Evolutionary conservation across 1,139 yeast species (phyloP).

Genomic region (Yamadazyma sp.): DNA sequence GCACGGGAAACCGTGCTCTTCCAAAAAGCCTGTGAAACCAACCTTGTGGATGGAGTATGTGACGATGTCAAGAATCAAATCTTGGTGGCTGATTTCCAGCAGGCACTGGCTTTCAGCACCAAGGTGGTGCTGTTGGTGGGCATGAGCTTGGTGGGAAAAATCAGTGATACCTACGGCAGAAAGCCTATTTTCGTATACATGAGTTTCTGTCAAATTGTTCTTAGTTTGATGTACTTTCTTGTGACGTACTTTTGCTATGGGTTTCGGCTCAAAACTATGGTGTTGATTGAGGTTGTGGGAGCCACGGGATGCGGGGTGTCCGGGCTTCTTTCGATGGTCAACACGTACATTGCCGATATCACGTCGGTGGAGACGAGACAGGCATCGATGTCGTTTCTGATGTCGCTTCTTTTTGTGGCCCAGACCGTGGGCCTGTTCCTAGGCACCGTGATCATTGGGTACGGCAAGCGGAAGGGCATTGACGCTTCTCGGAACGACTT

Average conservation of each 20-base stretch:
- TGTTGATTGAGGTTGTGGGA: slow-evolving; percentile 1
- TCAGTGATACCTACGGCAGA: slow-evolving; percentile 63
- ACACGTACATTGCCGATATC: slow-evolving; percentile 13
- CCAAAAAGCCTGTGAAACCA: slow-evolving; percentile 11
- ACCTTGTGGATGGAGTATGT: slow-evolving; percentile 18
- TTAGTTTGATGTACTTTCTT: neutral
- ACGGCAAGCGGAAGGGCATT: slow-evolving; percentile 5
- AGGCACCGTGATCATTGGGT: slow-evolving; percentile 4
- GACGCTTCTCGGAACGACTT: slow-evolving; percentile 4
- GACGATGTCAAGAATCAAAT: slow-evolving; percentile 30
- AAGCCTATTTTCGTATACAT: slow-evolving; percentile 36
- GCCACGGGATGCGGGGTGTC: slow-evolving; percentile 6
- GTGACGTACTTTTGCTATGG: slow-evolving; percentile 2
- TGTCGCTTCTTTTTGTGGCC: slow-evolving; percentile 7
- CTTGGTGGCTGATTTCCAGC: slow-evolving; percentile 28
- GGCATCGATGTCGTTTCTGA: slow-evolving; percentile 7
- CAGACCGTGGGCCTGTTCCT: slow-evolving; percentile 9
- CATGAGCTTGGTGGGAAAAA: slow-evolving; percentile 49
- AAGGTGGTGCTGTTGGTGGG: slow-evolving; percentile 31
- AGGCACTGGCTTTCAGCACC: slow-evolving; percentile 20
- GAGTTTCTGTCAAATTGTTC: slow-evolving; percentile 10
- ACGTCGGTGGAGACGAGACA: slow-evolving; percentile 7
- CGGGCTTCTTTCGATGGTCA: slow-evolving; percentile 5
- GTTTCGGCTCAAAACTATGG: slow-evolving; percentile 9
- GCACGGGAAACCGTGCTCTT: slow-evolving; percentile 7